These are phyloP conservation scores for Solanum virginianum DNA, from an alignment of 257 asterid species.

Conservation along the genomic window DNA sequence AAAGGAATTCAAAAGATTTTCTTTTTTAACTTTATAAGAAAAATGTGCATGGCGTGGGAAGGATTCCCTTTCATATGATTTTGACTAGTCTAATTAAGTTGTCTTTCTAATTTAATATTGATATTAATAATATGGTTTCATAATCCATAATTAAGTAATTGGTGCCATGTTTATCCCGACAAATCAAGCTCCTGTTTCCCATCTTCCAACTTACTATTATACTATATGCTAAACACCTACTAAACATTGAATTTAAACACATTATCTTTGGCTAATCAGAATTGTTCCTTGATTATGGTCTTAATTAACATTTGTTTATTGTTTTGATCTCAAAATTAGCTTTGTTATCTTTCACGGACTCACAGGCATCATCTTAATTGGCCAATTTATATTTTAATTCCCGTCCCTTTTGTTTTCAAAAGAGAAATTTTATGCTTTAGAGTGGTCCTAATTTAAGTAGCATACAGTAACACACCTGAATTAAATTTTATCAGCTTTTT, in stretches of 20 bases:
- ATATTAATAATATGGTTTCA: background rate
- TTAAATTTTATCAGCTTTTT: background rate
- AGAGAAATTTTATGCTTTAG: background rate
- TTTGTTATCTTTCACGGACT: background rate
- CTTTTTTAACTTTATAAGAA: background rate
- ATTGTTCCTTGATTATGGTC: background rate
- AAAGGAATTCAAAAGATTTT: background rate
- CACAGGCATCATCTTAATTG: background rate
- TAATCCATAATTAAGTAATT: background rate
- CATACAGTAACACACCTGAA: background rate
- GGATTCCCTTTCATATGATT: background rate
- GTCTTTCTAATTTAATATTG: background rate
- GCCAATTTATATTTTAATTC: background rate
- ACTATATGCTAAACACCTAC: background rate
- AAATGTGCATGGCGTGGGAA: background rate
- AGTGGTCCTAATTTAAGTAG: background rate
- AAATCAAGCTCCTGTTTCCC: background rate
- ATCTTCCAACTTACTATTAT: background rate
- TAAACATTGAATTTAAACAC: background rate
- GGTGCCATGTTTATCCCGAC: conserved; percentile 5
- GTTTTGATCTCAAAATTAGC: background rate
- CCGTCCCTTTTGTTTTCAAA: background rate
- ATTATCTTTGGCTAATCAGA: background rate
- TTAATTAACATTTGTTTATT: background rate
- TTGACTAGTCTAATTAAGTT: background rate